These are phyloP conservation scores for Pterulicium gracile DNA, from an alignment of 1,284 basidiomycete genomes.

Conservation along the genomic window DNA sequence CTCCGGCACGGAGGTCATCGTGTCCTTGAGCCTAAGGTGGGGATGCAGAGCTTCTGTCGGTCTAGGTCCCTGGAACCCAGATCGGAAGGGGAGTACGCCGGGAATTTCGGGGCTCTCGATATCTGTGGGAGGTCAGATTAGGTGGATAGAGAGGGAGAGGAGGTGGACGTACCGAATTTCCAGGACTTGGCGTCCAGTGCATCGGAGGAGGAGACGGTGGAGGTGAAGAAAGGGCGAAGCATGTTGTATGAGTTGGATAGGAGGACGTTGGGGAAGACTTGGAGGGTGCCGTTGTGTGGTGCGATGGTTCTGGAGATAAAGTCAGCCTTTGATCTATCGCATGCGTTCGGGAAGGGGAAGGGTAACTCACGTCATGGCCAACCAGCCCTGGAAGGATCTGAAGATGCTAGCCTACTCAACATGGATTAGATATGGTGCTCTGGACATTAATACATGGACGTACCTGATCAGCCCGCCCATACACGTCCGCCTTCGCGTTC, in stretches of 20 bases:
- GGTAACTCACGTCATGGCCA: slow-evolving; percentile 43
- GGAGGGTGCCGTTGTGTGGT: slow-evolving; percentile 69
- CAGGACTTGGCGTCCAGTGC: slow-evolving; percentile 54
- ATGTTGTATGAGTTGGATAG: slow-evolving; percentile 75
- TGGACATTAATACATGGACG: slow-evolving; percentile 2
- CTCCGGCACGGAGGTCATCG: slow-evolving; percentile 67
- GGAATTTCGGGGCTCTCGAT: slow-evolving; percentile 46
- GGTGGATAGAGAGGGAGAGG: too few relatives aligned
- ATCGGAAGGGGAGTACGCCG: slow-evolving; percentile 32
- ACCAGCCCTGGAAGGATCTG: slow-evolving; percentile 75
- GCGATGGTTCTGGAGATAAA: slow-evolving; percentile 42
- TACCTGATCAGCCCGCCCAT: slow-evolving; percentile 47
- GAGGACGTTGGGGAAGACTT: slow-evolving; percentile 66
- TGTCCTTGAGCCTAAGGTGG: slow-evolving; percentile 56
- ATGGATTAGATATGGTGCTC: neutral
- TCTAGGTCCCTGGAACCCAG: slow-evolving; percentile 40
- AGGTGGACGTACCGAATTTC: slow-evolving; percentile 44
- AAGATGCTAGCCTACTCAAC: slow-evolving; percentile 51
- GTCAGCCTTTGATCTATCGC: neutral
- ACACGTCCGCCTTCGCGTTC: slow-evolving; percentile 48
- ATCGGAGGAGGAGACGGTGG: slow-evolving; percentile 30
- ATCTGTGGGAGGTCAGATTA: slow-evolving; percentile 24
- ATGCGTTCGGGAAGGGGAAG: neutral
- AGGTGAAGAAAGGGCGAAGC: slow-evolving; percentile 76
- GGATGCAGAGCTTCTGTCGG: slow-evolving; percentile 48